These are phyloP conservation scores for Torrubiella hemipterigena DNA, from an alignment of 2,329 filamentous ascomycete genomes.

Conservation along the genomic window DNA sequence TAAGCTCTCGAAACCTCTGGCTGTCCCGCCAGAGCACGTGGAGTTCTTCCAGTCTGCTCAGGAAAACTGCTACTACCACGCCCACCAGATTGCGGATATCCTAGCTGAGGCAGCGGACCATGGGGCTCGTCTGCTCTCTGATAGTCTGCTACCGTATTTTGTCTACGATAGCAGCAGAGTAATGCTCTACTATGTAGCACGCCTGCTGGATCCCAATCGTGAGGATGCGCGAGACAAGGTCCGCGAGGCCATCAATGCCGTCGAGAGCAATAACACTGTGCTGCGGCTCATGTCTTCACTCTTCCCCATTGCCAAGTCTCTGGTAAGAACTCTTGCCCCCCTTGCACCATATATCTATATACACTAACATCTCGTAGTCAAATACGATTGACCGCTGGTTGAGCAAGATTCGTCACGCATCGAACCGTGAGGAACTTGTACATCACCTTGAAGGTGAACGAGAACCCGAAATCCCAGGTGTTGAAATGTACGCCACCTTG, in stretches of 20 bases:
- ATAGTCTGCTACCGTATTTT: conserved; percentile 32
- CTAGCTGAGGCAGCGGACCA: conserved; percentile 26
- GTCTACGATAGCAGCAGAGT: conserved; percentile 34
- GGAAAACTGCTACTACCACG: conserved; percentile 24
- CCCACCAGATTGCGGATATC: conserved; percentile 24
- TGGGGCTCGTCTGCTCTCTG: conserved; percentile 26
- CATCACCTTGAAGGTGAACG: conserved; percentile 11
- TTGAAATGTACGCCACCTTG: conserved; percentile 11
- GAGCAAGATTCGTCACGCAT: conserved; percentile 21
- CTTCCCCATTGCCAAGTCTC: conserved; percentile 25
- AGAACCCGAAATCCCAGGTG: conserved; percentile 11
- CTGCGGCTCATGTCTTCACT: conserved; percentile 23
- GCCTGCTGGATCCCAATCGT: conserved; percentile 23
- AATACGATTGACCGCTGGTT: conserved; percentile 26
- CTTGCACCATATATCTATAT: conserved; percentile 1
- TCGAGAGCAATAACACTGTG: conserved; percentile 26
- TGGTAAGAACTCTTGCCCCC: conserved; percentile 15
- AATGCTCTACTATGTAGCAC: conserved; percentile 35
- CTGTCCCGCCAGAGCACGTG: conserved; percentile 24
- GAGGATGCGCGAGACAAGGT: conserved; percentile 22
- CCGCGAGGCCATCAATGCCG: conserved; percentile 23
- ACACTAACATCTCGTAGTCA: conserved; percentile 13
- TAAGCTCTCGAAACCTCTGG: conserved; percentile 26
- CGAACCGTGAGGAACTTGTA: conserved; percentile 7
- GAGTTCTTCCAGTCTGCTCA: conserved; percentile 23